Base-by-base conservation (phyloP, 2,329 filamentous ascomycete genomes). In the Xylaria sp. region DNA sequence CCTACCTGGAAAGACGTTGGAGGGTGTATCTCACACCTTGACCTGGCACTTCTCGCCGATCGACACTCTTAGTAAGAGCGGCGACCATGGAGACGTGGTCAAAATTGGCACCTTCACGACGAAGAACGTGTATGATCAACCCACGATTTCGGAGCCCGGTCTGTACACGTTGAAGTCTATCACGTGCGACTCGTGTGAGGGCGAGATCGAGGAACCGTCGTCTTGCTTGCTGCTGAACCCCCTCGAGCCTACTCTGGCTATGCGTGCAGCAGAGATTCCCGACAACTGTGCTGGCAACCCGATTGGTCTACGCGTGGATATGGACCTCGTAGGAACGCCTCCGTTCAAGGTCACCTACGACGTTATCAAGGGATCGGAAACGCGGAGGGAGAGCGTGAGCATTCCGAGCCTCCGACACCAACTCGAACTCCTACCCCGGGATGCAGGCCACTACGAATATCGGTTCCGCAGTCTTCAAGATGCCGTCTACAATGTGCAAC, bases 221-320 rank as follows among this genome's bases (percentile, higher is more conserved):
- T 94, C 92, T n/a, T 97, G 93, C 73, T 80, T 96, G 60, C 78
- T 99, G 57, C 81, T 95, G 65, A 99, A 97, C 66, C 94, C 94
- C 4, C 87, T 94, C 0, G 88, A 96, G 74, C 94, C 94, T 8
- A 85, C 88, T 58, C 74, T 99, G 59, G 80, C 84, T 3, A 78
- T 99, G 54, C 83, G 82, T 37, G 81, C 86, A 5, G 89, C 96
- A 67, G 88, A 92, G 63, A 92, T 99, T 49, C 89, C 91, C 55
- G 94, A 99, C 74, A 96, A 95, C 72, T 99, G 94, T 72, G 93
- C 92, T 42, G 92, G 92, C 52, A 96, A 92, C 70, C 91, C 94
- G 0, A 90, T 99, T 63, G 94, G 94, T 47, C 82, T 99, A 57
- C 84, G 89, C 9, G 90, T 99, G 48, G 89, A 94, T 69, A 78